Percentiles rank a stretch among this genome's conserved stretches.
phyloP scores from a whole-genome alignment of 2,329 filamentous ascomycete genomes.

The Thelonectria olida region DNA sequence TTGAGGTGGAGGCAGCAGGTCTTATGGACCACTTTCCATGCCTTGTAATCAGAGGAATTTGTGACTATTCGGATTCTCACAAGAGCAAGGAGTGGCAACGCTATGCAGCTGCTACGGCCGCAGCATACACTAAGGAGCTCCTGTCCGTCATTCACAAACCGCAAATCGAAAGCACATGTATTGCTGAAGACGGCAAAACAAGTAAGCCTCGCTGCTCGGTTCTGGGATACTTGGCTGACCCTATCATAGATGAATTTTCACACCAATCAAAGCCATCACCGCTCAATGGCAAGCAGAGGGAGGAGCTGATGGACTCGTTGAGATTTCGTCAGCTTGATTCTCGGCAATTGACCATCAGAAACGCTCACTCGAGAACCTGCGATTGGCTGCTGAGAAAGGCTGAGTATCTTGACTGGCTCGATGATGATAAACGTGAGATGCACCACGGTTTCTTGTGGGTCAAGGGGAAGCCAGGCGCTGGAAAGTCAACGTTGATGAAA shows the following conservation, averaged over 20 bases:
- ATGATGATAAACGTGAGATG: not conserved
- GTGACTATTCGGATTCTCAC: constrained; percentile 6
- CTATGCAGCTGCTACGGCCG: not conserved
- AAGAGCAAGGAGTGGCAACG: constrained; percentile 5
- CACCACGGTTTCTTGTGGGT: constrained; percentile 11
- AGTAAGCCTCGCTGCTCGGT: not conserved
- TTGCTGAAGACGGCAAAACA: not conserved
- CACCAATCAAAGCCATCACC: not conserved
- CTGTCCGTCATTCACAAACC: not conserved
- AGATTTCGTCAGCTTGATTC: not conserved
- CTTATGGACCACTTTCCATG: constrained; percentile 42
- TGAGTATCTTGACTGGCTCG: not conserved
- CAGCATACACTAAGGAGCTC: constrained; percentile 2
- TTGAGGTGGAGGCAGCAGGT: constrained; percentile 32
- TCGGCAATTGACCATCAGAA: not conserved
- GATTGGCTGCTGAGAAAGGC: not conserved
- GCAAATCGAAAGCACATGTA: not conserved
- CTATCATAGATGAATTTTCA: not conserved
- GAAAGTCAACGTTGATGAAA: constrained; percentile 11
- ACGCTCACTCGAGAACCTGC: not conserved
- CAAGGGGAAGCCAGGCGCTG: constrained; percentile 1
- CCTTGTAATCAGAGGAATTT: constrained; percentile 41
- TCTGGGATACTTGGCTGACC: not conserved
- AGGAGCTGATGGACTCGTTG: not conserved
- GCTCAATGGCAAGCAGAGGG: not conserved